Percentiles rank a stretch among this genome's conserved stretches.
These are phyloP conservation scores for Saccharomycopsis fodiens DNA, from an alignment of 805 yeast species.

Conservation along the genomic window DNA sequence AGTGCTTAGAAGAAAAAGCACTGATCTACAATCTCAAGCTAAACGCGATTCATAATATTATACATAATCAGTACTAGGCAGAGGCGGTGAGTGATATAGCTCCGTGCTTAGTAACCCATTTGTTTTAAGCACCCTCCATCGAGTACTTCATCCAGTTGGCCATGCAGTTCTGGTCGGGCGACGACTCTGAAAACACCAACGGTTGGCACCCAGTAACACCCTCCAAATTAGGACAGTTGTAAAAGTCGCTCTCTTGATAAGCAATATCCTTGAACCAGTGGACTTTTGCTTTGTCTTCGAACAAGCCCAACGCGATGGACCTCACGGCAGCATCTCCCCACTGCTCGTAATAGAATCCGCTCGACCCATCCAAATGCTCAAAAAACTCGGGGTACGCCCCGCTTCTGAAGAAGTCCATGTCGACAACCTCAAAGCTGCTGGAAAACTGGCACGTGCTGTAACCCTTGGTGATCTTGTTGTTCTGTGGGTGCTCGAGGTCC, in stretches of 20 bases:
- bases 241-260: slow-evolving; percentile 64
- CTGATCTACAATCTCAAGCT: not conserved
- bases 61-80: no score
- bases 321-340: slow-evolving; percentile 96
- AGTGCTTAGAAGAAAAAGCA: not conserved
- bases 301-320: slow-evolving; percentile 61
- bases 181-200: slow-evolving; percentile 48
- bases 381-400: slow-evolving; percentile 61
- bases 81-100: no score
- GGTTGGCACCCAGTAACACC: slow-evolving; percentile 41
- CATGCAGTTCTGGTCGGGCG: slow-evolving; percentile 62
- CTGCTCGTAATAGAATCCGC: slow-evolving; percentile 84
- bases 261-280: slow-evolving; percentile 89
- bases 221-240: slow-evolving; percentile 61
- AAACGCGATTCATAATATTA: not conserved
- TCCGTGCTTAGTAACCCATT: no score
- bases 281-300: slow-evolving; percentile 57
- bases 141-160: slow-evolving; percentile 55
- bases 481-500: slow-evolving; percentile 46
- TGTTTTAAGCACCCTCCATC: slow-evolving; percentile 29
- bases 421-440: slow-evolving; percentile 82
- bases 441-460: slow-evolving; percentile 73
- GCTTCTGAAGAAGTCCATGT: slow-evolving; percentile 68
- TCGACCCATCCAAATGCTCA: slow-evolving; percentile 52
- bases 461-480: slow-evolving; percentile 39